Evolutionary conservation across 345 rosid species (phyloP), one percentile per base, ranked within the genome.

Genomic region (Diplotaxis tenuifolia): DNA sequence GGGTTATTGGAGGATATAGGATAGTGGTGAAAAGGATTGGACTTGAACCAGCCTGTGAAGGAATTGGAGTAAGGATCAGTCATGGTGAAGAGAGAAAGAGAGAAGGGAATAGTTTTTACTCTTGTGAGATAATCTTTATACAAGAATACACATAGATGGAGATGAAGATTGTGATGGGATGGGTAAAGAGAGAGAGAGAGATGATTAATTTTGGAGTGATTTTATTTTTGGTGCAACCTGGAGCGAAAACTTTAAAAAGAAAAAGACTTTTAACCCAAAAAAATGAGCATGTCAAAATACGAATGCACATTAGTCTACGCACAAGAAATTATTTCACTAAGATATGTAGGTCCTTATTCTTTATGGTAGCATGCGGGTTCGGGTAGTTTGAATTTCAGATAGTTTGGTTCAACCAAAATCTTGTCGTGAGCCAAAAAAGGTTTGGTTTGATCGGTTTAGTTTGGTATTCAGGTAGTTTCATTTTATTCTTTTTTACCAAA

Each of bases 21-120:
- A 65, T 80, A 82, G 55, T 78, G 81, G 61, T 76, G 84, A 76
- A 74, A 79, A 63, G 85, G 78, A 73, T 79, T 81, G 78, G 82
- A 75, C 72, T 85, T 85, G 78, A 85, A 78, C 84, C 82, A 87
- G 18, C 81, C 79, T 11, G 83, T 57, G 82, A 84, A 86, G 87
- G 81, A 83, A 78, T 87, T 87, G 57, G 95, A 86, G 85, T 79
- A 85, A 72, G 98, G 95, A 83, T 90, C 96, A 68, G 86, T 88
- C 98, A 93, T 93, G 84, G 84, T 76, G 77, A 76, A 60, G 65
- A 60, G 62, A 72, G 87, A 62, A 18, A 32, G 57, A 49, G 73
- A 60, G 47, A 61, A 67, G 25, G 22, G 70, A 76, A 70, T 77
- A 77, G 76, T 71, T 83, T 70, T 69, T 54, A 67, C 74, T 21